These are phyloP conservation scores for Bruguiera sexangula DNA, from an alignment of 345 rosid species.

Conservation along the genomic window DNA sequence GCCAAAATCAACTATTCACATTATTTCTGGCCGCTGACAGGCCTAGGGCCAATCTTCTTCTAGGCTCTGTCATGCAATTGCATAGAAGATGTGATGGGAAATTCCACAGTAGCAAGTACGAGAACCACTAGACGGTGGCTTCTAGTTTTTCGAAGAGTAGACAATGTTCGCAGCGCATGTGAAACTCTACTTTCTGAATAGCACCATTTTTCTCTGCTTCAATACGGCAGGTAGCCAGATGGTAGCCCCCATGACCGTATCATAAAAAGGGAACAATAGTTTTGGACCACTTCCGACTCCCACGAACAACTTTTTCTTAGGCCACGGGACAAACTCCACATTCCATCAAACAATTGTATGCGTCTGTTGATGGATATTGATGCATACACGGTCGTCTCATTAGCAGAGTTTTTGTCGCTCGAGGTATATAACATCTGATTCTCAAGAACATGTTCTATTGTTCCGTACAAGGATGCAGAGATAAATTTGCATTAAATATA, in stretches of 20 bases:
- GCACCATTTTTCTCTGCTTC: slow-evolving; percentile 12
- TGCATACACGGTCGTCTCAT: too few species aligned
- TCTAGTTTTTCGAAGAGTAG: not conserved
- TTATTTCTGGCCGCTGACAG: too few species aligned
- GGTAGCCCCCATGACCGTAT: not conserved
- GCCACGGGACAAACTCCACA: slow-evolving; percentile 20
- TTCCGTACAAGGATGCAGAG: too few species aligned
- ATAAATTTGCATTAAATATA: too few species aligned
- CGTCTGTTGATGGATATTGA: too few species aligned
- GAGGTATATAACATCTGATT: not conserved
- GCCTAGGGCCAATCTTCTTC: too few species aligned
- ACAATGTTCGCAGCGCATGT: not conserved
- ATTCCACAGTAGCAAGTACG: not conserved
- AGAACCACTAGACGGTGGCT: not conserved
- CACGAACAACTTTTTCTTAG: not conserved
- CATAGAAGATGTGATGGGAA: not conserved
- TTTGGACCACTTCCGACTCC: slow-evolving; percentile 12
- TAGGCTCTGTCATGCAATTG: too few species aligned
- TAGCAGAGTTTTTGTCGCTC: too few species aligned
- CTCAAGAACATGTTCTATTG: not conserved
- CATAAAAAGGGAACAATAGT: not conserved
- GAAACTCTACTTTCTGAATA: not conserved
- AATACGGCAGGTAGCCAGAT: not conserved
- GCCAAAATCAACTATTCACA: too few species aligned
- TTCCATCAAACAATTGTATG: slow-evolving; percentile 2